A percentile compares a stretch with the other conserved stretches of the same genome.
Conservation (phyloP, 345 rosid genomes). For the Pistacia atlantica region DNA sequence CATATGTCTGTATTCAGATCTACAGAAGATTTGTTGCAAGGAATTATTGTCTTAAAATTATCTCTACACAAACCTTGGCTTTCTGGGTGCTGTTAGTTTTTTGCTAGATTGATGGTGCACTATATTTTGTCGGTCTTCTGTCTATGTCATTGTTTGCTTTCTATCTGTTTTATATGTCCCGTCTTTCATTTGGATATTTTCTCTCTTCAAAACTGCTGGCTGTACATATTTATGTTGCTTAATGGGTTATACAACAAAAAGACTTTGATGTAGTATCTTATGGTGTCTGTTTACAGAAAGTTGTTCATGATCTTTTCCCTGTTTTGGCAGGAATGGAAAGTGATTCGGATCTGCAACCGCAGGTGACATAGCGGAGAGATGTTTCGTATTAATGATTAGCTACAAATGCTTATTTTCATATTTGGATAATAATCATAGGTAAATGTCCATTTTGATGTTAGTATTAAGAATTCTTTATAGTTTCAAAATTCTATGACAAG, state of each 20-base stretch:
- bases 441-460: slow-evolving; percentile 20
- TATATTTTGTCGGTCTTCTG: neutral
- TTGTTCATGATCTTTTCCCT: neutral
- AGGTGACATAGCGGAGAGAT: neutral
- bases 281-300: neutral
- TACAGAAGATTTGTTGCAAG: neutral
- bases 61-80: neutral
- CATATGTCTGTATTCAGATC: neutral
- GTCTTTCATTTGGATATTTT: neutral
- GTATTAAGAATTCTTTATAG: slow-evolving; percentile 9
- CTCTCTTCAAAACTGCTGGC: neutral
- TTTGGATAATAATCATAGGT: slow-evolving; percentile 13
- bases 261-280: neutral
- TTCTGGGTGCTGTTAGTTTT: neutral
- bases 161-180: neutral
- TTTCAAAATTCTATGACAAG: slow-evolving; percentile 2
- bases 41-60: neutral
- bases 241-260: neutral
- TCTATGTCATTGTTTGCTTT: neutral
- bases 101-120: neutral
- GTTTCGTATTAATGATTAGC: neutral
- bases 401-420: neutral
- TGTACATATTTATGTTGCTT: neutral
- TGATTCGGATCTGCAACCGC: neutral
- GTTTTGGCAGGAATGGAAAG: slow-evolving; percentile 12